phyloP scores from a whole-genome alignment of 2,329 filamentous ascomycete genomes.

The Cladosporium velox region DNA sequence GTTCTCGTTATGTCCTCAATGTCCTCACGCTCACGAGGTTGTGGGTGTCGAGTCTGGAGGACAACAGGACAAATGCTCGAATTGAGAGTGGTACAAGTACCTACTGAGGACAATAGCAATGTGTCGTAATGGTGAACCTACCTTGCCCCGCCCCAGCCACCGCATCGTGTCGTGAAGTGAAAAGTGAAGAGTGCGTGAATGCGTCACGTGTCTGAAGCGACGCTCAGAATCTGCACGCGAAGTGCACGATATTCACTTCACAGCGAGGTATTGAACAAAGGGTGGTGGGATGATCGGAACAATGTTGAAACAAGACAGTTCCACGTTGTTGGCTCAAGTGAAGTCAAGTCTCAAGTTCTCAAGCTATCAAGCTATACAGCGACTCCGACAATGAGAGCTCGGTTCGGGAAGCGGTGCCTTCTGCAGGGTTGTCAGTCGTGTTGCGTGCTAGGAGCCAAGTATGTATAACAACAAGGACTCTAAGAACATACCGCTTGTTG shows the following conservation, averaged over 20 bases:
- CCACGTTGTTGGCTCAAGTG: not conserved
- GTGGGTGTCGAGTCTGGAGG: not conserved
- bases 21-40: not conserved
- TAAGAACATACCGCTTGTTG: not conserved
- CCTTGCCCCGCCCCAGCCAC: not conserved
- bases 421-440: not conserved
- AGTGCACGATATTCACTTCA: not conserved
- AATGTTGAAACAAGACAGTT: not conserved
- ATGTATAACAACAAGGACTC: too few relatives aligned
- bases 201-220: not conserved
- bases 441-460: too few relatives aligned
- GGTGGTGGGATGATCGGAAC: too few relatives aligned
- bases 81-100: not conserved
- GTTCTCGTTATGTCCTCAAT: not conserved
- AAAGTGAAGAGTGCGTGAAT: not conserved
- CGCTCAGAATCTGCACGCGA: not conserved
- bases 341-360: not conserved
- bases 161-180: not conserved
- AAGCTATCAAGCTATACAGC: not conserved
- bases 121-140: not conserved
- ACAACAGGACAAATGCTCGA: not conserved
- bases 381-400: not conserved
- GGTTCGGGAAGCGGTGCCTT: not conserved
- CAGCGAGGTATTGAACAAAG: too few relatives aligned
- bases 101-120: not conserved